Evolutionary conservation across 2,329 filamentous ascomycete species (phyloP).

Genomic region (Aspergillus ustus): DNA sequence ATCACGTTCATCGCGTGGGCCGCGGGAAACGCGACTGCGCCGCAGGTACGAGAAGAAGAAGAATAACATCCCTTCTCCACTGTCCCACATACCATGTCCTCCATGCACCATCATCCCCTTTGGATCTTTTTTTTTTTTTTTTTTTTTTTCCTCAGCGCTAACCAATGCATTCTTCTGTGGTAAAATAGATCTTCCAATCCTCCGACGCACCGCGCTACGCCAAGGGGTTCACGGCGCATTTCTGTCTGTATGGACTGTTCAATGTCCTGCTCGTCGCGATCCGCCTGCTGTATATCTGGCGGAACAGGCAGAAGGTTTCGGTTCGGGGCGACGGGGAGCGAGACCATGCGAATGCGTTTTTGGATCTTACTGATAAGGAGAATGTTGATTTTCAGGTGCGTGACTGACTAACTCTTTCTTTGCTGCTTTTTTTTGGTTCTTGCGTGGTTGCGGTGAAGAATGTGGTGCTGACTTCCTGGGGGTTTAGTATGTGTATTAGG

Average conservation of each 20-base stretch:
- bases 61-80: too few relatives aligned
- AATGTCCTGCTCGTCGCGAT: background rate
- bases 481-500: slow-evolving; percentile 2
- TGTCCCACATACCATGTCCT: background rate
- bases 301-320: background rate
- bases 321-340: background rate
- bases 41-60: slow-evolving; percentile 14
- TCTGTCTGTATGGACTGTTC: slow-evolving; percentile 5
- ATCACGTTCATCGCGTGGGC: slow-evolving; percentile 61
- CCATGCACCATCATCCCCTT: too few relatives aligned
- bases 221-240: slow-evolving; percentile 4
- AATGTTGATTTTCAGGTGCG: slow-evolving; percentile 5
- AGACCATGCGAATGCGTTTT: slow-evolving; percentile 4
- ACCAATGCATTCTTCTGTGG: too few relatives aligned
- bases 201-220: slow-evolving; percentile 5
- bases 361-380: slow-evolving; percentile 9
- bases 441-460: too few relatives aligned
- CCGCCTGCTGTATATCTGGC: background rate
- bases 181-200: slow-evolving; percentile 5
- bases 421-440: background rate
- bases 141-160: too few relatives aligned
- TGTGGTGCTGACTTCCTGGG: background rate
- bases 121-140: too few relatives aligned
- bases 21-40: slow-evolving; percentile 24
- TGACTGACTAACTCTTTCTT: background rate